Evolutionary conservation across 805 yeast species (phyloP).

Genomic region (Barnettozyma salicaria): DNA sequence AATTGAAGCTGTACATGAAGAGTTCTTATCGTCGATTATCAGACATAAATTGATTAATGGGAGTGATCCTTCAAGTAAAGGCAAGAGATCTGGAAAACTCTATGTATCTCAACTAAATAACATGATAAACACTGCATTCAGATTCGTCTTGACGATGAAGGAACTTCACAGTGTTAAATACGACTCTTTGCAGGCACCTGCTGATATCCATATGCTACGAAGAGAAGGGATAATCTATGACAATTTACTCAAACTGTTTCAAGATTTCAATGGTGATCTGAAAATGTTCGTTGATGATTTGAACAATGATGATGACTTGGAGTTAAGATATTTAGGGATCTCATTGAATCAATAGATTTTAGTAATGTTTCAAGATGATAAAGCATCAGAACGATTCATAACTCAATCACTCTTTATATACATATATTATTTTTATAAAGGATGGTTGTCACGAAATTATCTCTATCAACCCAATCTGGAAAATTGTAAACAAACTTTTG

Average conservation of each 20-base stretch:
- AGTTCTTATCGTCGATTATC: slow-evolving; percentile 33
- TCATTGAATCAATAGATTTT: slow-evolving; percentile 17
- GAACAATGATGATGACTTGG: slow-evolving; percentile 43
- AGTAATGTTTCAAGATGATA: not conserved
- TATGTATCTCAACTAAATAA: slow-evolving; percentile 38
- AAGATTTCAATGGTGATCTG: slow-evolving; percentile 38
- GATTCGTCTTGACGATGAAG: slow-evolving; percentile 33
- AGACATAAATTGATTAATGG: slow-evolving; percentile 32
- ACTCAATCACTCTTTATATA: too few species aligned
- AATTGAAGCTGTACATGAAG: slow-evolving; percentile 30
- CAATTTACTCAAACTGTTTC: slow-evolving; percentile 37
- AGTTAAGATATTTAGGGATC: slow-evolving; percentile 42
- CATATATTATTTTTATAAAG: too few species aligned
- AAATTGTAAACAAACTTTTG: slow-evolving; percentile 12
- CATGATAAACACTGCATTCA: slow-evolving; percentile 32
- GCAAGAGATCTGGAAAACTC: slow-evolving; percentile 32
- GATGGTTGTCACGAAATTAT: not conserved
- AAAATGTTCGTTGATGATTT: slow-evolving; percentile 45
- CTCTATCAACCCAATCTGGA: slow-evolving; percentile 7
- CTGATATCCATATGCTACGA: slow-evolving; percentile 6
- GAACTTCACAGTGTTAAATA: slow-evolving; percentile 33
- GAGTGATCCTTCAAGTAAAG: slow-evolving; percentile 24
- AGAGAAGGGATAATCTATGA: slow-evolving; percentile 28
- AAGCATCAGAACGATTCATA: too few species aligned
- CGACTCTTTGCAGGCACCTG: slow-evolving; percentile 16